Conservation (phyloP, 306 rosid species). For the Pterocarpus macrocarpus region DNA sequence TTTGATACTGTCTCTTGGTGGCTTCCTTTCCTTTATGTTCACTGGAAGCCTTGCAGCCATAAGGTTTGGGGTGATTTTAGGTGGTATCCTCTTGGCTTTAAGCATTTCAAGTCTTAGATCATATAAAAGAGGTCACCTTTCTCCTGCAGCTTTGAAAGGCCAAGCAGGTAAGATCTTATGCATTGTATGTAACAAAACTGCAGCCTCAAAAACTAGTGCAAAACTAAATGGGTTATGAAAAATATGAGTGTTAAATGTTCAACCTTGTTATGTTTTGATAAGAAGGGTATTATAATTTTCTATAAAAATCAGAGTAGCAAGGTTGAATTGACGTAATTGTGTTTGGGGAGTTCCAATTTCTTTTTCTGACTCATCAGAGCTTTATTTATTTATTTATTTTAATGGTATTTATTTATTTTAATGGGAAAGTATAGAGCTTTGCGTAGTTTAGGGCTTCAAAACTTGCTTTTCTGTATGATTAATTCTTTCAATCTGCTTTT, state of each 20-base stretch:
- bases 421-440: neutral
- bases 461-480: conserved; percentile 21
- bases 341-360: neutral
- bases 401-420: too few species aligned
- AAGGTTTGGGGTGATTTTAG: conserved; percentile 94
- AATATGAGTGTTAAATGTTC: neutral
- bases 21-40: conserved; percentile 89
- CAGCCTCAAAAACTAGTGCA: neutral
- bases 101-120: conserved; percentile 80
- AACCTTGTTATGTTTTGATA: conserved; percentile 18
- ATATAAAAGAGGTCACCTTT: conserved; percentile 66
- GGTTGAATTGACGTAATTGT: neutral
- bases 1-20: conserved; percentile 81
- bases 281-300: conserved; percentile 15
- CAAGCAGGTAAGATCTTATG: conserved; percentile 76
- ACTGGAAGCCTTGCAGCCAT: conserved; percentile 81
- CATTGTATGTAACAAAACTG: conserved; percentile 27
- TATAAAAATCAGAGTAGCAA: neutral
- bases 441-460: conserved; percentile 14
- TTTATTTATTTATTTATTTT: too few species aligned
- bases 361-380: neutral
- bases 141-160: conserved; percentile 76
- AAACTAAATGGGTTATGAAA: conserved; percentile 14
- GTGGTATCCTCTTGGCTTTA: conserved; percentile 75
- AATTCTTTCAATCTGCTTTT: conserved; percentile 6